Evolutionary conservation across 2,329 filamentous ascomycete genomes (phyloP).

Genomic region (Colletotrichum simmondsii): DNA sequence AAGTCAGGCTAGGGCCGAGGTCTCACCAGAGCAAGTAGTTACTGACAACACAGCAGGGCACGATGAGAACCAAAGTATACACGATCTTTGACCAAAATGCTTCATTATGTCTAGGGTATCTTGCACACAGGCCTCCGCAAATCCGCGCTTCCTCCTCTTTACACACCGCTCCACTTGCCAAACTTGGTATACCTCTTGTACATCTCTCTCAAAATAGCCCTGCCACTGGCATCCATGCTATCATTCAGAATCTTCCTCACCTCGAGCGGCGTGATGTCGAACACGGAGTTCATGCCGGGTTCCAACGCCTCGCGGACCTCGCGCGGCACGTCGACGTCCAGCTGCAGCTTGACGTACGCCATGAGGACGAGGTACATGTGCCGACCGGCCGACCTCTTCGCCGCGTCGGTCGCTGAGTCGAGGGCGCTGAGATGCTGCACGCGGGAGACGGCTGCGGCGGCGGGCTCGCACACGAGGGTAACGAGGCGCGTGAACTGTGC

Average conservation of each 20-base stretch:
- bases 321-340: slow-evolving; percentile 63
- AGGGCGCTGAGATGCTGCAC: slow-evolving; percentile 56
- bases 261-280: slow-evolving; percentile 67
- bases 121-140: slow-evolving; percentile 7
- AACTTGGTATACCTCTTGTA: slow-evolving; percentile 70
- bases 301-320: slow-evolving; percentile 66
- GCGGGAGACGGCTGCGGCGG: slow-evolving; percentile 64
- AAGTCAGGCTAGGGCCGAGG: too few relatives aligned
- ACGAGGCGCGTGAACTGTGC: slow-evolving; percentile 65
- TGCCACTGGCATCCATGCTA: slow-evolving; percentile 67
- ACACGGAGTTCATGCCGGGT: slow-evolving; percentile 67
- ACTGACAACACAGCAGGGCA: not conserved
- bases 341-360: slow-evolving; percentile 70
- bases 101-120: slow-evolving; percentile 32
- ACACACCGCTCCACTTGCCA: slow-evolving; percentile 72
- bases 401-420: slow-evolving; percentile 69
- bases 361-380: slow-evolving; percentile 71
- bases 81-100: not conserved
- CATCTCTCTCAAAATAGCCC: slow-evolving; percentile 68
- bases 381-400: slow-evolving; percentile 69
- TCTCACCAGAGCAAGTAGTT: not conserved
- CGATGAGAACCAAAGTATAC: not conserved
- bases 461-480: slow-evolving; percentile 70
- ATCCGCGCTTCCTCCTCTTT: slow-evolving; percentile 36
- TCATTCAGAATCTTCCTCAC: slow-evolving; percentile 68